These are phyloP conservation scores for Fibroporia radiculosa DNA, from an alignment of 768 basidiomycete genomes.

Conservation along the genomic window DNA sequence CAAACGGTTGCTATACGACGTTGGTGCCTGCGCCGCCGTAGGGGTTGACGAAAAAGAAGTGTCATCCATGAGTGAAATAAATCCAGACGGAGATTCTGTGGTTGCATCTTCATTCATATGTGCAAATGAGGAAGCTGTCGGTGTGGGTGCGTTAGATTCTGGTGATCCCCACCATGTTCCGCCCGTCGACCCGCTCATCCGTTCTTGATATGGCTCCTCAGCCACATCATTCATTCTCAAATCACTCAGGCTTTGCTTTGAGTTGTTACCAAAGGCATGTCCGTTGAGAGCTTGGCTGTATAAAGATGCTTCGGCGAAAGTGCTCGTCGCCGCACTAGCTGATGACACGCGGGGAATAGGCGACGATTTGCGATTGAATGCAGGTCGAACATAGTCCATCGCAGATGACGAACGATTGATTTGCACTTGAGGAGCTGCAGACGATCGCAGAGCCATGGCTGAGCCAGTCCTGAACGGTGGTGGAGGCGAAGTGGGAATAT, in stretches of 20 bases:
- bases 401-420: slow-evolving; percentile 75
- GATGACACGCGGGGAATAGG: slow-evolving; percentile 49
- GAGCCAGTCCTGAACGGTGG: slow-evolving; percentile 61
- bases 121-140: slow-evolving; percentile 63
- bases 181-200: slow-evolving; percentile 25
- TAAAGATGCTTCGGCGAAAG: slow-evolving; percentile 38
- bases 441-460: slow-evolving; percentile 49
- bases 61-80: slow-evolving; percentile 79
- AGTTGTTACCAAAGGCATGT: slow-evolving; percentile 22
- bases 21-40: slow-evolving; percentile 12
- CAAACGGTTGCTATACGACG: slow-evolving; percentile 9
- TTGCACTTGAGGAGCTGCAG: slow-evolving; percentile 38
- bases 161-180: slow-evolving; percentile 58
- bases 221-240: slow-evolving; percentile 8
- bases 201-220: slow-evolving; percentile 12
- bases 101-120: slow-evolving; percentile 27
- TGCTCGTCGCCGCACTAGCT: slow-evolving; percentile 42
- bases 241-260: slow-evolving; percentile 9
- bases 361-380: slow-evolving; percentile 34
- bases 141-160: slow-evolving; percentile 41
- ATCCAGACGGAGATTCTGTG: slow-evolving; percentile 35
- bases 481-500: slow-evolving; percentile 23
- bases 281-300: slow-evolving; percentile 29
- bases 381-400: slow-evolving; percentile 57
- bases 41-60: slow-evolving; percentile 35